phyloP scores from a whole-genome alignment of 306 rosid genomes.

The Erythrophleum fordii region DNA sequence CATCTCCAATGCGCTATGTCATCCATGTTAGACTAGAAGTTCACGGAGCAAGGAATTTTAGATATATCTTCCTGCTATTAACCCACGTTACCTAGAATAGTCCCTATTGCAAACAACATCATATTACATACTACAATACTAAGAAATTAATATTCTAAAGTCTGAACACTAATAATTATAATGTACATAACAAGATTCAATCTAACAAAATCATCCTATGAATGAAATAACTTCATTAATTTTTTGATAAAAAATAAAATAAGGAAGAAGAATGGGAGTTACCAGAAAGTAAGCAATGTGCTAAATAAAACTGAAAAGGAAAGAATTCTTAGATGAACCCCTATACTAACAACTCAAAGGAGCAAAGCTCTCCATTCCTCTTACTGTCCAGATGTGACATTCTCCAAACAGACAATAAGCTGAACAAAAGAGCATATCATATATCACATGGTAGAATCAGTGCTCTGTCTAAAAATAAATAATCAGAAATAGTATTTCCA shows the following conservation, averaged over 20 bases:
- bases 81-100: neutral
- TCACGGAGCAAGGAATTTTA: neutral
- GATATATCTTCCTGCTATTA: neutral
- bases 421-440: neutral
- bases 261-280: neutral
- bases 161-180: neutral
- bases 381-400: neutral
- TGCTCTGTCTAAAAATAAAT: neutral
- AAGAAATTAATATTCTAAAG: neutral
- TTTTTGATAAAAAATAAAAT: neutral
- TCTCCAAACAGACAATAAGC: neutral
- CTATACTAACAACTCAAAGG: neutral
- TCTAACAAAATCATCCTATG: neutral
- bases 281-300: neutral
- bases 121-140: neutral
- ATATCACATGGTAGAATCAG: neutral
- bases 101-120: neutral
- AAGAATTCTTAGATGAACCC: neutral
- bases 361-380: neutral
- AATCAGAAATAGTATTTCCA: neutral
- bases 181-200: neutral
- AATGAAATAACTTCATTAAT: neutral
- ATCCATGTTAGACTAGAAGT: neutral
- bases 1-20: neutral
- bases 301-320: neutral